Evolutionary conservation across 805 yeast genomes (phyloP), one percentile per base, ranked within the genome.

Genomic region (Nakazawaea pomicola): DNA sequence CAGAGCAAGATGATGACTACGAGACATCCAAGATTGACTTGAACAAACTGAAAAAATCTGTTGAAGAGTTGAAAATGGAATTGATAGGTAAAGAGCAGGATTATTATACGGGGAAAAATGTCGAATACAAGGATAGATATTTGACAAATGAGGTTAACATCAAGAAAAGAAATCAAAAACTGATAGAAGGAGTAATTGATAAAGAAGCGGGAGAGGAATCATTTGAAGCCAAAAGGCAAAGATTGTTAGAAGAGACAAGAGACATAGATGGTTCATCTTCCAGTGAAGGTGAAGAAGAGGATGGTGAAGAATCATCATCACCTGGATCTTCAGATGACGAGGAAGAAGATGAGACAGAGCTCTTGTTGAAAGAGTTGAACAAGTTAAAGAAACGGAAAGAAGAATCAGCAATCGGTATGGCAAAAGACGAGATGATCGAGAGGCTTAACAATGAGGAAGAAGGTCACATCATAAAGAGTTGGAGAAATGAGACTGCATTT

Each of bases 1-100:
- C 65, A 38, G 76, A 73, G 33, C 67, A 76, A 8, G 83, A 77
- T 46, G 62, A 66, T 30, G 49, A 41, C 10, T 37, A 32, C 15
- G 34, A 28, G 20, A 35, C 25, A 11, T 12, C 6, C 14, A 37
- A 34, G 11, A 33, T 43, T 18, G 42, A 43, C 27, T 43, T 38
- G 27, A 45, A 48, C 14, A 42, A 47, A 24, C 37, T 32, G 39
- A 46, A 41, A 44, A 37, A 38, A 27, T 36, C 46, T 20, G 57
- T 51, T 2, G 37, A 38, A 16, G 51, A 50, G 24, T 41, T 55
- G 32, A 46, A 48, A 4, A 29, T 32, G 23, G 55, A 54, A 40
- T 33, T 54, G 25, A 16, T 46, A 36, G 23, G 27, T 12, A 47
- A 37, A 20, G 52, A 46, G 27, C 25, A 21, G 27, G 19, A 27